Percentiles rank a stretch among this genome's conserved stretches.
These are phyloP conservation scores for Dendrobium catenatum DNA, from an alignment of 106 monocot species.

Conservation along the genomic window DNA sequence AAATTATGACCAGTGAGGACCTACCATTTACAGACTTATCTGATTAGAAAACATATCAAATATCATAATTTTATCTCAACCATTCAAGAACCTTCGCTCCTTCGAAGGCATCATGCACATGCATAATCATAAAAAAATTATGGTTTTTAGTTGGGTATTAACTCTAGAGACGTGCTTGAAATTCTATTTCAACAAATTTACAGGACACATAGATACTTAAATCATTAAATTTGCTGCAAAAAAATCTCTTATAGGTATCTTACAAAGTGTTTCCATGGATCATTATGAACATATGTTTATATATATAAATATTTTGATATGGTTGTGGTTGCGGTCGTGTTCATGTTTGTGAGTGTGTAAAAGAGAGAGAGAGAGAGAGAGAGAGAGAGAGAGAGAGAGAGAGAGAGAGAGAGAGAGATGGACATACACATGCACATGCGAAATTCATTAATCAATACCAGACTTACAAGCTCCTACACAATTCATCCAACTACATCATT, in stretches of 20 bases:
- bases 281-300: neutral
- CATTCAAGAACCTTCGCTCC: constrained; percentile 98
- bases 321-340: too few species aligned
- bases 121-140: too few species aligned
- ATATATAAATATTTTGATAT: neutral
- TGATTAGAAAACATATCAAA: constrained; percentile 54
- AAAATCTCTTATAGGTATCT: neutral
- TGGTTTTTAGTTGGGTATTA: too few species aligned
- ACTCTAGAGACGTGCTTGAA: too few species aligned
- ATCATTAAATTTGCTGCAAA: too few species aligned
- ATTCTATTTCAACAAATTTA: too few species aligned
- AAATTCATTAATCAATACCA: neutral
- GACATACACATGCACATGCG: neutral
- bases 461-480: too few species aligned
- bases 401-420: neutral
- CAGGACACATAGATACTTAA: too few species aligned
- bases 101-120: too few species aligned
- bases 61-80: constrained; percentile 80
- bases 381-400: neutral
- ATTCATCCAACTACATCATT: too few species aligned
- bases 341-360: too few species aligned
- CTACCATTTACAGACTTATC: neutral
- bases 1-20: neutral
- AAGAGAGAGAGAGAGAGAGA: too few species aligned
- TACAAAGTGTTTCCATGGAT: neutral